These are phyloP conservation scores for Melanomma pulvis-pyrius DNA, from an alignment of 495 filamentous ascomycete species.

Conservation along the genomic window DNA sequence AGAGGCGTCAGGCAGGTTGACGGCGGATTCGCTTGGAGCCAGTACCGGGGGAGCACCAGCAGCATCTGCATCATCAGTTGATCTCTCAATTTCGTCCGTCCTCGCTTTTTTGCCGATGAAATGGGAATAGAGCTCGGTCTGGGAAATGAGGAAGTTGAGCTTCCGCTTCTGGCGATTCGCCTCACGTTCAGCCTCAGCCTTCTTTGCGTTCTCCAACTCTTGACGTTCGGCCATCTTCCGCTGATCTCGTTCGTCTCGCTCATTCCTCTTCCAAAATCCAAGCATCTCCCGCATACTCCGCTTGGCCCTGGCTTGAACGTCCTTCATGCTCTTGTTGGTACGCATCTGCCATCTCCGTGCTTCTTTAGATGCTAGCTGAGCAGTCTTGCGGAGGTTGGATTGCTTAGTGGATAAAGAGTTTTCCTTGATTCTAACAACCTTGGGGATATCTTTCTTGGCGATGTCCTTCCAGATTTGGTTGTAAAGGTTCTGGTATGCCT, in stretches of 20 bases:
- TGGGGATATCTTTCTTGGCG: constrained; percentile 88
- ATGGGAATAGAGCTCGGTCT: constrained; percentile 98
- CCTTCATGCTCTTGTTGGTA: constrained; percentile 98
- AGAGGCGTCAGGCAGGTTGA: constrained; percentile 45
- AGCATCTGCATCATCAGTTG: constrained; percentile 74
- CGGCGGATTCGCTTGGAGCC: constrained; percentile 52
- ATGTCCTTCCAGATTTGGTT: constrained; percentile 98
- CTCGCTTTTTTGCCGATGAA: constrained; percentile 99
- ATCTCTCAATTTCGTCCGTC: constrained; percentile 87
- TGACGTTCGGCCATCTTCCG: constrained; percentile 93
- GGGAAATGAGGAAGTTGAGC: constrained; percentile 98
- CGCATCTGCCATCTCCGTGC: constrained; percentile 94
- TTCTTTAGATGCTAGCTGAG: constrained; percentile 95
- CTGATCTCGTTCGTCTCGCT: constrained; percentile 92
- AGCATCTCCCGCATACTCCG: constrained; percentile 99
- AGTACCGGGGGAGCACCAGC: constrained; percentile 39
- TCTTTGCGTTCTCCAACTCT: constrained; percentile 94
- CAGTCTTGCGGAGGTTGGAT: constrained; percentile 95
- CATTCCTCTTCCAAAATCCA: constrained; percentile 99
- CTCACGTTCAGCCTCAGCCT: constrained; percentile 94
- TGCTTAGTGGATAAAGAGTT: constrained; percentile 80
- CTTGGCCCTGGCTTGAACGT: constrained; percentile 95
- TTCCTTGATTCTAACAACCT: constrained; percentile 82
- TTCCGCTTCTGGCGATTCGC: constrained; percentile 96
- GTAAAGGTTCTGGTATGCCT: constrained; percentile 95